Evolutionary conservation across 2,329 filamentous ascomycete genomes (phyloP).

Genomic region (Aspergillus sp.): DNA sequence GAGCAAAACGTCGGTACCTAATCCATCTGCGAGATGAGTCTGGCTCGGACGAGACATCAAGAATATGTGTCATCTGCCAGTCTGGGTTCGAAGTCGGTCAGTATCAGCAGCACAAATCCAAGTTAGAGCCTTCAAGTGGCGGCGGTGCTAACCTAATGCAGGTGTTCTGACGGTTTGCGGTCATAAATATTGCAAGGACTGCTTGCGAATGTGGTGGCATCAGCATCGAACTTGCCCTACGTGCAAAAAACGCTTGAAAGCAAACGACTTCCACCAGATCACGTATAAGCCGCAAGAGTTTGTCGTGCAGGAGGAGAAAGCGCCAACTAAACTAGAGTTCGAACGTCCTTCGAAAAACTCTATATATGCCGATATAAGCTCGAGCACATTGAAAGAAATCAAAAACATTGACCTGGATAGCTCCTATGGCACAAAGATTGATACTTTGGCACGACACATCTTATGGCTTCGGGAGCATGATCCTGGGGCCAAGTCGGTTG

Average conservation of each 20-base stretch:
- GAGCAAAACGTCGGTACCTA: constrained; percentile 76
- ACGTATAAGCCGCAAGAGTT: constrained; percentile 76
- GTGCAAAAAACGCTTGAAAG: constrained; percentile 71
- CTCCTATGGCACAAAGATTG: constrained; percentile 88
- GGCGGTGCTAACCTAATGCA: constrained; percentile 19
- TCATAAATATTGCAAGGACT: constrained; percentile 89
- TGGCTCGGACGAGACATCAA: constrained; percentile 61
- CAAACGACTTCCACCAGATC: constrained; percentile 78
- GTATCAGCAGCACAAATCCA: constrained; percentile 17
- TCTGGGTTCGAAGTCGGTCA: constrained; percentile 74
- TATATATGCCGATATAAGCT: constrained; percentile 79
- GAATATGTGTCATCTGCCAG: constrained; percentile 85
- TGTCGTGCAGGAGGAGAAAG: constrained; percentile 61
- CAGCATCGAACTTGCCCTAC: constrained; percentile 76
- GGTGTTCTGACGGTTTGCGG: constrained; percentile 73
- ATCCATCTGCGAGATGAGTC: constrained; percentile 63
- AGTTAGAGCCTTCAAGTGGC: no score
- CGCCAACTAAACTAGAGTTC: constrained; percentile 30
- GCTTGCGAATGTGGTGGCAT: constrained; percentile 76
- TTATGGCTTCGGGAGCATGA: constrained; percentile 83
- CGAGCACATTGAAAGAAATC: constrained; percentile 73
- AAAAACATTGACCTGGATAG: constrained; percentile 73
- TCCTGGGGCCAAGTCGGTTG: constrained; percentile 82
- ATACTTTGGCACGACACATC: constrained; percentile 77
- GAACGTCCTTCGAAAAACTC: constrained; percentile 40